phyloP scores from a whole-genome alignment of 2,329 filamentous ascomycete genomes.

The Diaporthe ilicicola region DNA sequence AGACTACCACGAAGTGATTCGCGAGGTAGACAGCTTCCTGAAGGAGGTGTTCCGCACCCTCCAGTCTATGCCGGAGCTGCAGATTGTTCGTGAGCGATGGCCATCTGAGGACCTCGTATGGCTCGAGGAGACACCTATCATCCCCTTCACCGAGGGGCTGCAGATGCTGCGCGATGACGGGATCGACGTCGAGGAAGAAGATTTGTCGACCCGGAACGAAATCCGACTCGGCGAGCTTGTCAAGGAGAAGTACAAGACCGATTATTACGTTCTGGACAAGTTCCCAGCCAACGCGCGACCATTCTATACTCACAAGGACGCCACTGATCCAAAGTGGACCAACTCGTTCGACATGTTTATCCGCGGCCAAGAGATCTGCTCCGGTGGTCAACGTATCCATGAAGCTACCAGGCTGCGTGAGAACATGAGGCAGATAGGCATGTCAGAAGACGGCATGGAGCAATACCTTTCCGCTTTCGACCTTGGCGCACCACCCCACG shows the following conservation, averaged over 20 bases:
- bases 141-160: slow-evolving; percentile 82
- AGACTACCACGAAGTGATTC: slow-evolving; percentile 88
- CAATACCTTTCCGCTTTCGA: slow-evolving; percentile 91
- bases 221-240: slow-evolving; percentile 85
- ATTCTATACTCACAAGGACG: slow-evolving; percentile 90
- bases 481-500: slow-evolving; percentile 88
- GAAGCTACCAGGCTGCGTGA: slow-evolving; percentile 77
- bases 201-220: slow-evolving; percentile 86
- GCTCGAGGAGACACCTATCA: slow-evolving; percentile 83
- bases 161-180: slow-evolving; percentile 86
- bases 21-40: slow-evolving; percentile 80
- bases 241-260: slow-evolving; percentile 85
- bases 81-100: slow-evolving; percentile 83
- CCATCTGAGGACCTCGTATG: slow-evolving; percentile 88
- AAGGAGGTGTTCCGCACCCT: slow-evolving; percentile 74
- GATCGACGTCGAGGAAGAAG: slow-evolving; percentile 74
- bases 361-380: slow-evolving; percentile 90
- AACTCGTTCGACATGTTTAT: slow-evolving; percentile 97
- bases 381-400: slow-evolving; percentile 93
- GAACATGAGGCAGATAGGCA: slow-evolving; percentile 78
- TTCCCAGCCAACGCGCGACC: slow-evolving; percentile 86
- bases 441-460: slow-evolving; percentile 84
- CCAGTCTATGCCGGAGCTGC: slow-evolving; percentile 71
- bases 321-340: slow-evolving; percentile 75
- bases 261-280: slow-evolving; percentile 95